Base-by-base conservation (phyloP, 169 alveolate species). In the Eimeria brunetti region DNA sequence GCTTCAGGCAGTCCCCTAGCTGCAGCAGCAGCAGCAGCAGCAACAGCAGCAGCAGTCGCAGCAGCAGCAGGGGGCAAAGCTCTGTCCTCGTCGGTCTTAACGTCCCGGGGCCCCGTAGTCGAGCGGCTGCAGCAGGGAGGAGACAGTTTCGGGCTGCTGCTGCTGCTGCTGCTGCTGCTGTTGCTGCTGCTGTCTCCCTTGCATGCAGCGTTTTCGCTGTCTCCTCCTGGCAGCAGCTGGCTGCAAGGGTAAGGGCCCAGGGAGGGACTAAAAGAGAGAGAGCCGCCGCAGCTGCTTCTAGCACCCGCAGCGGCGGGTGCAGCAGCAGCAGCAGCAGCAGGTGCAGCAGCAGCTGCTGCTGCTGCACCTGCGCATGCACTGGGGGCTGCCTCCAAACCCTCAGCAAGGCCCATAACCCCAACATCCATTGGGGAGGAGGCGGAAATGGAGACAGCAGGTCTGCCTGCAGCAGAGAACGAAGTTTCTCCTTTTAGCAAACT, bases 151-250 rank as follows among this genome's bases (percentile, higher is more conserved):
- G 11, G n/a, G 85, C 85, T 75, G 83, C 83, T 71, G 83, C 33
- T 33, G 83, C 83, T 38, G 75, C 83, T 71, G 46, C 83, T 36
- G 83, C 83, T 71, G 49, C 80, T 69, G 80, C 27, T 69, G 83
- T 53, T 64, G 83, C 83, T 71, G 85, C 64, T 56, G 64, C n/a
- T n/a, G n/a, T n/a, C n/a, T n/a, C 49, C 49, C 7, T 33, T 67
- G 44, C 44, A 30, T n/a, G n/a, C n/a, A n/a, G 49, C 44, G 49
- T 49, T 30, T 44, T 9, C 67, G 6, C 73, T 62, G 73, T 62
- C 73, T 62, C 73, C 73, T 62, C 12, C 73, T 27, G 73, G 38
- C 73, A 62, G 73, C 73, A 62, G 16, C 73, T 41, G 14, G 46
- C 49, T 18, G 2, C 20, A 1, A 1, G 78, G 1, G 22, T 33